Conservation (phyloP, 2,329 filamentous ascomycete genomes). For the Colletotrichum sojae region DNA sequence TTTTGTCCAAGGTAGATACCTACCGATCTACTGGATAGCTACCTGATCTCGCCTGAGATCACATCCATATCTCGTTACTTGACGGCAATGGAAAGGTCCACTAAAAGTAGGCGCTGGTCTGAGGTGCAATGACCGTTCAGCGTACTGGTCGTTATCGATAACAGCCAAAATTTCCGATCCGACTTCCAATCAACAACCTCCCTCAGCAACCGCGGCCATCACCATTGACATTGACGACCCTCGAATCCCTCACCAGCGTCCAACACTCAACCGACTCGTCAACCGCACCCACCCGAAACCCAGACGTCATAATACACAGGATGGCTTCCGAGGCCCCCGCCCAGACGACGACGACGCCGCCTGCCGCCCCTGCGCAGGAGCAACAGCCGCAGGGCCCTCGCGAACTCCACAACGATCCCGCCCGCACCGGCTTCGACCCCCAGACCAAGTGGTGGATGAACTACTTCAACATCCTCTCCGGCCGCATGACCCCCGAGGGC, state of each 20-base stretch:
- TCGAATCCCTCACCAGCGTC: neutral
- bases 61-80: too few species aligned
- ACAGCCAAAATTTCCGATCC: constrained; percentile 37
- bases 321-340: constrained; percentile 27
- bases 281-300: neutral
- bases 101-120: constrained; percentile 8
- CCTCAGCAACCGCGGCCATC: constrained; percentile 7
- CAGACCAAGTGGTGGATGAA: constrained; percentile 79
- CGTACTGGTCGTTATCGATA: constrained; percentile 32
- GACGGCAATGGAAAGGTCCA: neutral
- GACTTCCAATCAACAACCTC: constrained; percentile 11
- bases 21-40: too few species aligned
- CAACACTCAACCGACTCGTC: neutral
- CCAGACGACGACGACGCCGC: constrained; percentile 14
- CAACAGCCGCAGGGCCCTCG: constrained; percentile 43
- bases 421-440: constrained; percentile 75
- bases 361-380: constrained; percentile 19
- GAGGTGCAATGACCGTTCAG: neutral
- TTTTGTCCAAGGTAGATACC: too few species aligned
- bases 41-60: too few species aligned
- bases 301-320: neutral
- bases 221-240: constrained; percentile 9
- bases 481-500: constrained; percentile 78
- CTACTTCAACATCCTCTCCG: constrained; percentile 86
- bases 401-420: constrained; percentile 70